Evolutionary conservation across 768 basidiomycete species (phyloP).

Genomic region (Lepiota brunneoincarnata): DNA sequence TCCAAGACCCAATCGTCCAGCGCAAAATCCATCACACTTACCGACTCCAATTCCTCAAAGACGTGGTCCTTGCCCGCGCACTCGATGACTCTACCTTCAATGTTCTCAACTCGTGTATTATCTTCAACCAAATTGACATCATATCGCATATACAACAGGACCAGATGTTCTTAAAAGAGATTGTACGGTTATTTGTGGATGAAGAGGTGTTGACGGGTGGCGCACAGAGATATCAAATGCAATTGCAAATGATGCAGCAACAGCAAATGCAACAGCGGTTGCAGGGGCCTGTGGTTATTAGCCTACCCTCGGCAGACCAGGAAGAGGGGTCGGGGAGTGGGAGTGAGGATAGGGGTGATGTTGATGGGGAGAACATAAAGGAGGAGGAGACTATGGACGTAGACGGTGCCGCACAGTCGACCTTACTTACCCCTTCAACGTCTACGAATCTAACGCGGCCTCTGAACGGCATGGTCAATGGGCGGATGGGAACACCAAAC

Average conservation of each 20-base stretch:
- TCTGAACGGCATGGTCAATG: constrained; percentile 30
- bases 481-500: constrained; percentile 13
- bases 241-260: constrained; percentile 20
- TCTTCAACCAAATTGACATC: constrained; percentile 99
- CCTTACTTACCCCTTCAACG: constrained; percentile 4
- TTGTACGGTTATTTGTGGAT: constrained; percentile 75
- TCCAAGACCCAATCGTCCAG: constrained; percentile 72
- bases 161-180: constrained; percentile 67
- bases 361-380: constrained; percentile 23
- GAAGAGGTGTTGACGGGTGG: constrained; percentile 56
- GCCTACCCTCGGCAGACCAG: constrained; percentile 7
- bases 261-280: constrained; percentile 20
- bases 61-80: constrained; percentile 92
- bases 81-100: constrained; percentile 97
- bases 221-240: constrained; percentile 16
- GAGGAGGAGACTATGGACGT: constrained; percentile 37
- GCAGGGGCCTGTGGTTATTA: constrained; percentile 15
- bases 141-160: constrained; percentile 87
- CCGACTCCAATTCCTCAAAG: constrained; percentile 95
- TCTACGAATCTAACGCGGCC: constrained; percentile 21
- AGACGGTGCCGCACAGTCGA: constrained; percentile 26
- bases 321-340: background rate
- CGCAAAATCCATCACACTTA: constrained; percentile 96
- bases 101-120: constrained; percentile 94
- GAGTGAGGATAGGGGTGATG: constrained; percentile 38